phyloP scores from a whole-genome alignment of 2,329 filamentous ascomycete species.

The Fusarium sterilihyphosum region DNA sequence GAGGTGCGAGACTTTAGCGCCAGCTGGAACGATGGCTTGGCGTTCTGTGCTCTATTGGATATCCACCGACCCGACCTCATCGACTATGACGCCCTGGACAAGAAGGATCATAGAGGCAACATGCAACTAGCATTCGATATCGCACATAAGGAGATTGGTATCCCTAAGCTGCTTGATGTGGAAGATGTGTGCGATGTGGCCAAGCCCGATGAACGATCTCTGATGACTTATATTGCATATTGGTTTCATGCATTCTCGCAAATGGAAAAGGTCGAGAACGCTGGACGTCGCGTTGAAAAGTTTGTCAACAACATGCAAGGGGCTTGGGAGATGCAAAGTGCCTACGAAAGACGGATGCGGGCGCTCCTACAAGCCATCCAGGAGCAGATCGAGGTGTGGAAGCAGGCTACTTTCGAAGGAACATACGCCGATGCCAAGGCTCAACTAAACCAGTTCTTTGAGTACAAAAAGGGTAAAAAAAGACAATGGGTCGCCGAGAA shows the following conservation, averaged over 20 bases:
- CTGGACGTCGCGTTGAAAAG: constrained; percentile 94
- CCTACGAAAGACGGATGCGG: constrained; percentile 90
- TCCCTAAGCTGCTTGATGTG: constrained; percentile 93
- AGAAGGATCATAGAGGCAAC: constrained; percentile 92
- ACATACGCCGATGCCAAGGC: constrained; percentile 93
- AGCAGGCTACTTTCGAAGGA: constrained; percentile 83
- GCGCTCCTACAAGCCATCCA: constrained; percentile 80
- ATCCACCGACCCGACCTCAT: constrained; percentile 98
- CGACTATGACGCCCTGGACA: constrained; percentile 94
- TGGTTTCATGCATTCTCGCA: constrained; percentile 99
- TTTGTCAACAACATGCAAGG: constrained; percentile 99
- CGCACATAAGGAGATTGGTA: constrained; percentile 94
- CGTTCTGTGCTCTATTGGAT: constrained; percentile 94
- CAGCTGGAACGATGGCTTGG: constrained; percentile 97
- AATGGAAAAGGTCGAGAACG: constrained; percentile 98
- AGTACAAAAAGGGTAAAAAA: constrained; percentile 93
- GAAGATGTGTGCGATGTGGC: constrained; percentile 98
- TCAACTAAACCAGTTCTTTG: constrained; percentile 82
- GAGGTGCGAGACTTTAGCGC: constrained; percentile 93
- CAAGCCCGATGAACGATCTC: constrained; percentile 92
- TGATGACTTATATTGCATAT: constrained; percentile 99
- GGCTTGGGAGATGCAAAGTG: constrained; percentile 99
- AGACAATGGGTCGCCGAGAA: constrained; percentile 97
- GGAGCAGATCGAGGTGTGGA: constrained; percentile 80
- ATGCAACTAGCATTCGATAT: constrained; percentile 99